Percentiles rank a stretch among this genome's conserved stretches.
phyloP scores from a whole-genome alignment of 1,139 yeast species.

The Debaryomycetaceae sp. region DNA sequence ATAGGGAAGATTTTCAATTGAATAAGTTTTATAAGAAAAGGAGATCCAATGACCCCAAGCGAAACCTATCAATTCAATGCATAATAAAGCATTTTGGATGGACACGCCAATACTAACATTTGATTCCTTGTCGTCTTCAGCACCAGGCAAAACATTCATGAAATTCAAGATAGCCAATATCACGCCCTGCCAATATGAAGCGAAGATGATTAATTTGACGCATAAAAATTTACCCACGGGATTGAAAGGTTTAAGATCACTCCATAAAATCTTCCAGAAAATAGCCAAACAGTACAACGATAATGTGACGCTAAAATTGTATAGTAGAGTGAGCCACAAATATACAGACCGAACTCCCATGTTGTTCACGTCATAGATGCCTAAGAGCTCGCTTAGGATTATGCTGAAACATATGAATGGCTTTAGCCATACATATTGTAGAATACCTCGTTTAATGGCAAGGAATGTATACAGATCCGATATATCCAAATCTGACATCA shows the following conservation, averaged over 20 bases:
- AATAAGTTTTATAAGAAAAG: constrained; percentile 73
- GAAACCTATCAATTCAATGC: constrained; percentile 82
- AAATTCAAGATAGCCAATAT: constrained; percentile 58
- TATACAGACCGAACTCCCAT: constrained; percentile 50
- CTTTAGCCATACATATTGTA: constrained; percentile 94
- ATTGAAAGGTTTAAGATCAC: constrained; percentile 71
- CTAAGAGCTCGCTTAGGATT: constrained; percentile 48
- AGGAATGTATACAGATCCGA: constrained; percentile 82
- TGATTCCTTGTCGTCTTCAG: constrained; percentile 21
- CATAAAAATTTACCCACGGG: constrained; percentile 93
- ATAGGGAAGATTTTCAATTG: constrained; percentile 56
- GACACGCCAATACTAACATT: constrained; percentile 48
- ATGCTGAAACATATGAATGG: constrained; percentile 68
- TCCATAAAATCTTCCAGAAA: constrained; percentile 85
- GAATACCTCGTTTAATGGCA: constrained; percentile 73
- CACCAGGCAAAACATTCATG: constrained; percentile 46
- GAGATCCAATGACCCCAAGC: constrained; percentile 87
- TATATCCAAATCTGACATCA: constrained; percentile 66
- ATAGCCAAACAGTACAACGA: constrained; percentile 84
- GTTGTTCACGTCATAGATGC: constrained; percentile 50
- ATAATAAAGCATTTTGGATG: constrained; percentile 76
- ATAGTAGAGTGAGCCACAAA: constrained; percentile 65
- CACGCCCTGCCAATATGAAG: constrained; percentile 95
- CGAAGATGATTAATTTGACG: constrained; percentile 89
- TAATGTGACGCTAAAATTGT: constrained; percentile 75